phyloP scores from a whole-genome alignment of 2,329 filamentous ascomycete species.

The Cladophialophora psammophila region DNA sequence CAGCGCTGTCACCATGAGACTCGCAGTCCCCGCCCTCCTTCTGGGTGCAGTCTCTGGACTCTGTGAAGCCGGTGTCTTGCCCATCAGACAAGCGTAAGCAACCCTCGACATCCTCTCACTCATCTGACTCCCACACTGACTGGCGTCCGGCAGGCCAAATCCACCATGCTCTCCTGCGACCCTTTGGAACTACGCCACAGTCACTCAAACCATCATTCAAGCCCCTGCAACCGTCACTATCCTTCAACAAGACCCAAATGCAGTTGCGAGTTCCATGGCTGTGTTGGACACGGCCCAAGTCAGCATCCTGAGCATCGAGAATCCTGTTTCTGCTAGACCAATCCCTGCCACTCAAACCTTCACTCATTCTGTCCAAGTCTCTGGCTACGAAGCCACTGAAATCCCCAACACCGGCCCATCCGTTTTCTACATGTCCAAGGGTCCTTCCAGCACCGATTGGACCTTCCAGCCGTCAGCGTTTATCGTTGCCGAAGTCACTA shows the following conservation, averaged over 20 bases:
- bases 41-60: slow-evolving; percentile 22
- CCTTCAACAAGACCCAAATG: slow-evolving; percentile 34
- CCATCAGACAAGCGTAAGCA: slow-evolving; percentile 33
- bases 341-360: slow-evolving; percentile 28
- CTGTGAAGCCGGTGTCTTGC: slow-evolving; percentile 29
- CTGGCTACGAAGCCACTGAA: slow-evolving; percentile 38
- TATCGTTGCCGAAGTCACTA: slow-evolving; percentile 28
- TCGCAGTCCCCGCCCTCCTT: slow-evolving; percentile 15
- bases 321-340: slow-evolving; percentile 28
- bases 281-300: slow-evolving; percentile 33
- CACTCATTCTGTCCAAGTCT: slow-evolving; percentile 33
- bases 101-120: neutral
- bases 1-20: slow-evolving; percentile 26
- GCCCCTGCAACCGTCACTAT: slow-evolving; percentile 36
- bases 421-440: slow-evolving; percentile 33
- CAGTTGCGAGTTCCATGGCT: slow-evolving; percentile 32
- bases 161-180: slow-evolving; percentile 32
- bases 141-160: slow-evolving; percentile 14
- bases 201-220: slow-evolving; percentile 30
- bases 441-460: neutral
- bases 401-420: slow-evolving; percentile 29
- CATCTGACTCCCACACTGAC: slow-evolving; percentile 11
- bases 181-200: slow-evolving; percentile 28
- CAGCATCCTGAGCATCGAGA: slow-evolving; percentile 31
- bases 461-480: slow-evolving; percentile 15